A percentile compares a stretch with the other conserved stretches of the same genome.
Evolutionary conservation across 768 basidiomycete genomes (phyloP).

Genomic region (Hypholoma fasciculare): DNA sequence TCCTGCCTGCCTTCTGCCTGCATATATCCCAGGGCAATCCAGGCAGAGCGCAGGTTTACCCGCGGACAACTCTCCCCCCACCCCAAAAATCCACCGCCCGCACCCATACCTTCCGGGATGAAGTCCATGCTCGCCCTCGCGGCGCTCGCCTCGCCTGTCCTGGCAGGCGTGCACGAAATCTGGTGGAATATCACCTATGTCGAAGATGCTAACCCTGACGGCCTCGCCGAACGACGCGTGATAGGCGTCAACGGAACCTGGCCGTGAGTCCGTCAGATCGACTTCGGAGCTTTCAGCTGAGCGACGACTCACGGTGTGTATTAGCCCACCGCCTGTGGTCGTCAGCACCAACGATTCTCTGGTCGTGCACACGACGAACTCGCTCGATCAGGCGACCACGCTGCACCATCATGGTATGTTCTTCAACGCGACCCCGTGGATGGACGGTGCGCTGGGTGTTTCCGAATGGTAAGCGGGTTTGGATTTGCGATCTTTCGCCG

Average conservation of each 20-base stretch:
- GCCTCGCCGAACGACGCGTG: slow-evolving; percentile 70
- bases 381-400: slow-evolving; percentile 62
- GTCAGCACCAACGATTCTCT: slow-evolving; percentile 72
- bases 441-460: slow-evolving; percentile 84
- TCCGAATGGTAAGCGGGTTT: slow-evolving; percentile 71
- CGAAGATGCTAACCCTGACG: slow-evolving; percentile 80
- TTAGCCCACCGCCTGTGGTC: slow-evolving; percentile 79
- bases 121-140: slow-evolving; percentile 16
- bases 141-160: slow-evolving; percentile 34
- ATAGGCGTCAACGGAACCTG: slow-evolving; percentile 94
- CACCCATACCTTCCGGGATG: slow-evolving; percentile 8
- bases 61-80: too few species aligned
- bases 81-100: not conserved
- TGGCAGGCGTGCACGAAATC: slow-evolving; percentile 68
- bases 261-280: slow-evolving; percentile 62
- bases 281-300: not conserved
- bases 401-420: slow-evolving; percentile 96
- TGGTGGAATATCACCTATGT: slow-evolving; percentile 96
- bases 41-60: too few species aligned
- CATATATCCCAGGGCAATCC: too few species aligned
- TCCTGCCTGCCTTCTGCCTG: too few species aligned
- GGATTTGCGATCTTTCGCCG: not conserved
- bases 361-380: slow-evolving; percentile 76
- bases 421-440: slow-evolving; percentile 88
- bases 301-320: not conserved